A percentile compares a stretch with the other conserved stretches of the same genome.
These are phyloP conservation scores for Pyricularia pennisetigena DNA, from an alignment of 2,329 filamentous ascomycete species.

Conservation along the genomic window DNA sequence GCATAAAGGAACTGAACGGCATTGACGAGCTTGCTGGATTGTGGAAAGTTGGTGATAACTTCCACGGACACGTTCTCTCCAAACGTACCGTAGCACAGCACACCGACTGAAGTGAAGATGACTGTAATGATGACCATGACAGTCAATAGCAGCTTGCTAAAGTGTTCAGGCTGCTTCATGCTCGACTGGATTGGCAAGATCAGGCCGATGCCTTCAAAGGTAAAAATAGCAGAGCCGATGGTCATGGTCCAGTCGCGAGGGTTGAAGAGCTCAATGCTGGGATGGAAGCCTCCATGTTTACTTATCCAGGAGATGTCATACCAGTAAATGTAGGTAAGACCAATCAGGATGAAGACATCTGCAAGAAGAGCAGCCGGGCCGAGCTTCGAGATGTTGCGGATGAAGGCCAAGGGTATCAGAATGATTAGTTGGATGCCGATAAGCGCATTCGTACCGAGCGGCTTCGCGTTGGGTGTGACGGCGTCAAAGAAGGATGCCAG, in stretches of 20 bases:
- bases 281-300: conserved; percentile 62
- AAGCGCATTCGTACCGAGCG: conserved; percentile 79
- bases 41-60: conserved; percentile 88
- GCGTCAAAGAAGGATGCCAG: conserved; percentile 90
- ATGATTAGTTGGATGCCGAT: conserved; percentile 93
- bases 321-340: conserved; percentile 89
- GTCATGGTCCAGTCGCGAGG: conserved; percentile 88
- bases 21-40: conserved; percentile 92
- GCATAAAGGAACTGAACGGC: conserved; percentile 95
- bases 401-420: conserved; percentile 86
- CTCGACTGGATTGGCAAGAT: conserved; percentile 98
- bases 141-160: conserved; percentile 74
- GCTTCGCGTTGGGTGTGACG: conserved; percentile 76
- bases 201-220: conserved; percentile 93
- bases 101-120: conserved; percentile 84
- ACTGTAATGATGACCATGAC: conserved; percentile 95
- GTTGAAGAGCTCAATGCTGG: conserved; percentile 84
- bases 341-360: conserved; percentile 87
- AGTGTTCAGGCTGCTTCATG: conserved; percentile 85
- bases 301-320: conserved; percentile 80
- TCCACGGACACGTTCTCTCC: conserved; percentile 94
- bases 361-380: conserved; percentile 90
- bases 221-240: conserved; percentile 98
- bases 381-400: conserved; percentile 94
- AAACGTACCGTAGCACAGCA: conserved; percentile 90